These are phyloP conservation scores for Hypoxylon sp. DNA, from an alignment of 2,329 filamentous ascomycete genomes.

Conservation along the genomic window DNA sequence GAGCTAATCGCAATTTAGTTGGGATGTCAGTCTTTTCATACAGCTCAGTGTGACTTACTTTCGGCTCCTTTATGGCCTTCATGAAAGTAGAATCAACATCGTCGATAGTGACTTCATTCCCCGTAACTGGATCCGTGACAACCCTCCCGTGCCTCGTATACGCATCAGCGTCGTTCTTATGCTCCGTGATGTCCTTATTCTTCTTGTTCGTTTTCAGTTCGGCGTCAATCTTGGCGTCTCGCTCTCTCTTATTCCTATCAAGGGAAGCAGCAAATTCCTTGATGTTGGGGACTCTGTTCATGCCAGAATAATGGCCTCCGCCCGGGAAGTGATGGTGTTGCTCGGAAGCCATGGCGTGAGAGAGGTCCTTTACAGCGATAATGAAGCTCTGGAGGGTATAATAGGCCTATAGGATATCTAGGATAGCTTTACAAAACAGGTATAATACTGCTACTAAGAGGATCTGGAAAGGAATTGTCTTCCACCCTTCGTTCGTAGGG, in stretches of 20 bases:
- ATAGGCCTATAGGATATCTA: conserved; percentile 1
- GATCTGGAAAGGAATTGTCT: conserved; percentile 4
- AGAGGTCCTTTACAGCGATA: conserved; percentile 9
- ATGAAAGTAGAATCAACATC: conserved; percentile 79
- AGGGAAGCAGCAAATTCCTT: conserved; percentile 84
- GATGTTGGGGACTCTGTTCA: conserved; percentile 88
- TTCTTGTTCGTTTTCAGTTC: conserved; percentile 58
- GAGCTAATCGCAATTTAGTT: conserved; percentile 62
- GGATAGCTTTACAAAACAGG: no score
- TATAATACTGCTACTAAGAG: conserved; percentile 15
- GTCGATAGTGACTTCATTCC: conserved; percentile 86
- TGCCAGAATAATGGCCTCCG: conserved; percentile 78
- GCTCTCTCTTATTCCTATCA: conserved; percentile 81
- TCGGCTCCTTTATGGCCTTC: conserved; percentile 78
- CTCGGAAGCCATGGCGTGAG: conserved; percentile 47
- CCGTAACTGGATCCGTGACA: conserved; percentile 91
- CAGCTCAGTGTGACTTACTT: conserved; percentile 59
- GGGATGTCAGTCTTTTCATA: neutral
- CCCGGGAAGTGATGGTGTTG: conserved; percentile 48
- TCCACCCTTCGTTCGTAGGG: conserved; percentile 1
- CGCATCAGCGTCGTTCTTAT: conserved; percentile 56
- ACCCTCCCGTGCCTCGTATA: conserved; percentile 69
- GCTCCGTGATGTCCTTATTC: conserved; percentile 55
- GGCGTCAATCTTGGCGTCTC: conserved; percentile 79
- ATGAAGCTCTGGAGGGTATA: conserved; percentile 5